Percentiles rank a stretch among this genome's conserved stretches.
These are phyloP conservation scores for Nannizziopsis arthrosporioides DNA, from an alignment of 2,329 filamentous ascomycete species.

Conservation along the genomic window DNA sequence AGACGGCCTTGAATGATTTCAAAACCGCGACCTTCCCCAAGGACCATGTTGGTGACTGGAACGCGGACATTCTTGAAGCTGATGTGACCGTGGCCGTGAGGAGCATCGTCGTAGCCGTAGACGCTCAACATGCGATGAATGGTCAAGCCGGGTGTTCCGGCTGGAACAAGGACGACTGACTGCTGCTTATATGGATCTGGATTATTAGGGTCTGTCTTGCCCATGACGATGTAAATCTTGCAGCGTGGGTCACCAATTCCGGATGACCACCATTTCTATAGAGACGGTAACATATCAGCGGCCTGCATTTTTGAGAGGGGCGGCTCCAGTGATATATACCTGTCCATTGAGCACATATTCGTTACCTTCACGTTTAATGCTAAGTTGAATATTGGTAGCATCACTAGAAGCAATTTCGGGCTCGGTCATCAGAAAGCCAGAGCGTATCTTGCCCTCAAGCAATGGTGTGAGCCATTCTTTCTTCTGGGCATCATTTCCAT, in stretches of 20 bases:
- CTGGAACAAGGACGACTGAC: slow-evolving; percentile 81
- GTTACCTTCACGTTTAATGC: slow-evolving; percentile 70
- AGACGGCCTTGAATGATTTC: slow-evolving; percentile 97
- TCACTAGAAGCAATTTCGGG: slow-evolving; percentile 79
- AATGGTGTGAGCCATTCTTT: slow-evolving; percentile 68
- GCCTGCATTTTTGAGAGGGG: neutral
- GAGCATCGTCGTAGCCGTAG: slow-evolving; percentile 96
- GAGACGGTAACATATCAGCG: neutral
- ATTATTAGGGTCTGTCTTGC: slow-evolving; percentile 71
- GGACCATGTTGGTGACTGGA: slow-evolving; percentile 68
- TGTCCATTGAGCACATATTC: slow-evolving; percentile 84
- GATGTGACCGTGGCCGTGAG: slow-evolving; percentile 92
- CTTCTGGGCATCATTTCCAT: slow-evolving; percentile 78
- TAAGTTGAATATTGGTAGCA: slow-evolving; percentile 82
- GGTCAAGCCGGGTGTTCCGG: slow-evolving; percentile 70
- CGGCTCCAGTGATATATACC: slow-evolving; percentile 33
- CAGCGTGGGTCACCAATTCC: slow-evolving; percentile 89
- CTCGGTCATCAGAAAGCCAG: slow-evolving; percentile 90
- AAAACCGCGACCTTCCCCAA: slow-evolving; percentile 88
- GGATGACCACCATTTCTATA: slow-evolving; percentile 96
- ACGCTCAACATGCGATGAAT: slow-evolving; percentile 88
- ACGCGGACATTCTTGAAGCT: slow-evolving; percentile 83
- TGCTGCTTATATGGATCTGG: slow-evolving; percentile 75
- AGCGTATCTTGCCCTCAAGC: slow-evolving; percentile 73
- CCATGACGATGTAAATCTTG: slow-evolving; percentile 92